Conservation (phyloP, 805 yeast species). For the Yarrowia sp. region DNA sequence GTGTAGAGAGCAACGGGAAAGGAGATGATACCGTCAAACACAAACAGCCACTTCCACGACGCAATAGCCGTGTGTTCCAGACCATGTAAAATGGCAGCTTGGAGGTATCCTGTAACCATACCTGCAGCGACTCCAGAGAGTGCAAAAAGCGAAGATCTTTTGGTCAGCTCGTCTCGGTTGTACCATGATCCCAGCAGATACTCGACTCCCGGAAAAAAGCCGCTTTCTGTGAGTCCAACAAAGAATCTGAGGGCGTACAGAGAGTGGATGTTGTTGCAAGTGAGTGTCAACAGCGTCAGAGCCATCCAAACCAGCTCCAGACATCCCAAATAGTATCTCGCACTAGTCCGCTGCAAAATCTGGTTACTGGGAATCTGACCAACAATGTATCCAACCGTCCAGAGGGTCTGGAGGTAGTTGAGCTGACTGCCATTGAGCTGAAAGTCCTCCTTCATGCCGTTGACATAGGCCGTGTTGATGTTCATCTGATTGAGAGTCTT, state of each 20-base stretch:
- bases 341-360: slow-evolving; percentile 37
- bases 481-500: slow-evolving; percentile 40
- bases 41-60: slow-evolving; percentile 14
- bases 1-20: slow-evolving; percentile 14
- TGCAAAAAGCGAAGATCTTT: neutral
- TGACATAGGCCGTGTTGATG: slow-evolving; percentile 46
- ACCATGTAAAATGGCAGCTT: neutral
- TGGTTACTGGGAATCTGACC: slow-evolving; percentile 34
- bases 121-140: neutral
- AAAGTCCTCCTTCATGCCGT: slow-evolving; percentile 48
- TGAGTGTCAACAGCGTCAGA: slow-evolving; percentile 39
- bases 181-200: slow-evolving; percentile 37
- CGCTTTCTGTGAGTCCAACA: slow-evolving; percentile 45
- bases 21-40: slow-evolving; percentile 11
- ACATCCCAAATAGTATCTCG: slow-evolving; percentile 37
- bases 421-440: slow-evolving; percentile 44
- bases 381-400: slow-evolving; percentile 30
- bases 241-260: slow-evolving; percentile 41
- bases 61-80: neutral
- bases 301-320: slow-evolving; percentile 39
- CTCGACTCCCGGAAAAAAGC: slow-evolving; percentile 44
- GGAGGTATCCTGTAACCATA: slow-evolving; percentile 3
- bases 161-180: slow-evolving; percentile 38
- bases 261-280: slow-evolving; percentile 36
- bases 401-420: slow-evolving; percentile 41